phyloP scores from a whole-genome alignment of 106 monocot genomes.

The Dioscorea dumetorum region DNA sequence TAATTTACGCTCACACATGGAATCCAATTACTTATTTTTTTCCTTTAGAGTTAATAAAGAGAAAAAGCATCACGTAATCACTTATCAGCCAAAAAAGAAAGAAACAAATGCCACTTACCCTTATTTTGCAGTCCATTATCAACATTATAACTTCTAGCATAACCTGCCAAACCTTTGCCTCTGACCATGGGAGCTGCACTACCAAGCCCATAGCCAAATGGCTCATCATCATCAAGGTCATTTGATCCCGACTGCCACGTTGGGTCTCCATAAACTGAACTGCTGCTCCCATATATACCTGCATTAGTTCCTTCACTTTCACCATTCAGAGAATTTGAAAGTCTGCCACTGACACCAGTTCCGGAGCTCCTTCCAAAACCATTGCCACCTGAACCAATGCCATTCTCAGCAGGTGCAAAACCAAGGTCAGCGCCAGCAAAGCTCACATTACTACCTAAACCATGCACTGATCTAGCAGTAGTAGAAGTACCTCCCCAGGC shows the following conservation, averaged over 20 bases:
- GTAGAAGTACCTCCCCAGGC: slow-evolving; percentile 25
- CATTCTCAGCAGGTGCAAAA: slow-evolving; percentile 7
- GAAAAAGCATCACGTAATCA: too few species aligned
- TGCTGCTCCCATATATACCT: slow-evolving; percentile 13
- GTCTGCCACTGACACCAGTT: slow-evolving; percentile 5
- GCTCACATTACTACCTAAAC: not conserved
- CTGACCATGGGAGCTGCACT: slow-evolving; percentile 18
- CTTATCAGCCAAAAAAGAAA: too few species aligned
- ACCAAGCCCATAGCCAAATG: slow-evolving; percentile 33
- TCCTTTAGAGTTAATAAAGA: too few species aligned
- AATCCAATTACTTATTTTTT: too few species aligned
- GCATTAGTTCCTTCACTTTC: slow-evolving; percentile 16
- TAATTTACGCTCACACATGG: too few species aligned
- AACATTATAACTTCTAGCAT: slow-evolving; percentile 28
- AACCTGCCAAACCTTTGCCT: slow-evolving; percentile 18
- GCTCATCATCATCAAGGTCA: slow-evolving; percentile 20
- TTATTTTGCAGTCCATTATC: slow-evolving; percentile 29
- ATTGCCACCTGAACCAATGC: slow-evolving; percentile 13
- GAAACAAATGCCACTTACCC: slow-evolving; percentile 8
- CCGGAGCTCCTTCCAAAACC: slow-evolving; percentile 21
- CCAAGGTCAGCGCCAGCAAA: too few species aligned
- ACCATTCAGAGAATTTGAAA: slow-evolving; percentile 3
- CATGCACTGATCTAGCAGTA: slow-evolving; percentile 9
- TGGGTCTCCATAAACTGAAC: slow-evolving; percentile 26
- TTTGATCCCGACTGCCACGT: slow-evolving; percentile 24